Percentiles rank a stretch among this genome's conserved stretches.
Conservation (phyloP, 805 yeast genomes). For the Zygosaccharomyces lentus region DNA sequence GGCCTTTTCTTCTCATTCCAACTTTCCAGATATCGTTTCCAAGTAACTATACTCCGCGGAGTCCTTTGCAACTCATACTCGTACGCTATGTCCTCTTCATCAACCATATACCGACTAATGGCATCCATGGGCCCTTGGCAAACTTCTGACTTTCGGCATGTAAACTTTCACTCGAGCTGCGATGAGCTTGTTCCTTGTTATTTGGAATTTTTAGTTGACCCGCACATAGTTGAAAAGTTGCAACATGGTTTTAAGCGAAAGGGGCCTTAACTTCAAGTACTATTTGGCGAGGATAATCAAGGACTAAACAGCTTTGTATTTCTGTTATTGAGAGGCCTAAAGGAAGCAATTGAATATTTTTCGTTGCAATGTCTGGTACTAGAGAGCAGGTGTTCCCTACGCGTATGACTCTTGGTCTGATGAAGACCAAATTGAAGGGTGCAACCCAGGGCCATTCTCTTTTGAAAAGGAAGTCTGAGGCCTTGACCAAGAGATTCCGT, state of each 20-base stretch:
- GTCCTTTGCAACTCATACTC: constrained; percentile 42
- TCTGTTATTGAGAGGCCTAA: neutral
- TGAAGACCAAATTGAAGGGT: constrained; percentile 95
- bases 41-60: constrained; percentile 36
- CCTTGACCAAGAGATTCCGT: constrained; percentile 91
- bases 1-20: constrained; percentile 27
- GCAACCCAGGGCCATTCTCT: constrained; percentile 95
- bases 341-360: neutral
- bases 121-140: constrained; percentile 6
- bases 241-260: constrained; percentile 1
- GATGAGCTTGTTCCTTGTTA: constrained; percentile 1
- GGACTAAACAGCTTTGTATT: neutral
- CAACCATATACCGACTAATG: constrained; percentile 15
- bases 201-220: constrained; percentile 1
- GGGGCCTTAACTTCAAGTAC: neutral
- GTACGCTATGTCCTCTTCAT: constrained; percentile 39
- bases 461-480: constrained; percentile 93
- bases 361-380: constrained; percentile 27
- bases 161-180: neutral
- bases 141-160: neutral
- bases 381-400: constrained; percentile 98
- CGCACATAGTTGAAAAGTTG: constrained; percentile 3
- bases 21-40: constrained; percentile 44
- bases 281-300: neutral
- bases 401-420: constrained; percentile 91